Evolutionary conservation across 73 alveolate genomes (phyloP).

Genomic region (Effrenium voratum): DNA sequence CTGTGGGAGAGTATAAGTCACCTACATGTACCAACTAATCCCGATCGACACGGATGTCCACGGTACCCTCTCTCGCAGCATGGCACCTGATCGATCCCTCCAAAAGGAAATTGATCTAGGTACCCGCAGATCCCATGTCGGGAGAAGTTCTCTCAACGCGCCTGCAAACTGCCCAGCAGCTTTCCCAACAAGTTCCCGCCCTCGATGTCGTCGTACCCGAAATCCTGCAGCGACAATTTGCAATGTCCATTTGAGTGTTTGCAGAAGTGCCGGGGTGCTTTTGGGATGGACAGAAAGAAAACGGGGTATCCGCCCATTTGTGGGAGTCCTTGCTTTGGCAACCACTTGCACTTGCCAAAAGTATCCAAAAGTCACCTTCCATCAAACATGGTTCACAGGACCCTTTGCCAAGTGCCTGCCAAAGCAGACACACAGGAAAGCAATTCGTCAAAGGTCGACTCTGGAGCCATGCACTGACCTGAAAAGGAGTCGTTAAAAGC

Average conservation of each 20-base stretch:
- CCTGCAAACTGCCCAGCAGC: constrained; percentile 79
- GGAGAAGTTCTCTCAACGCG: too few relatives aligned
- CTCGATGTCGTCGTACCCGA: constrained; percentile 80
- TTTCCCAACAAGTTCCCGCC: constrained; percentile 83
- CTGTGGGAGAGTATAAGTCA: too few relatives aligned
- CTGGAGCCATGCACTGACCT: neutral
- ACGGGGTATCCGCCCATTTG: too few relatives aligned
- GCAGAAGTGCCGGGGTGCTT: neutral
- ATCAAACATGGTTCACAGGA: neutral
- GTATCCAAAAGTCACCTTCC: neutral
- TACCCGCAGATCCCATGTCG: too few relatives aligned
- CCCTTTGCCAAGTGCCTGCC: neutral
- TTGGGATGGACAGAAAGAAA: neutral
- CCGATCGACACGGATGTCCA: too few relatives aligned
- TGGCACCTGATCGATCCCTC: too few relatives aligned
- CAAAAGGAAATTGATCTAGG: too few relatives aligned
- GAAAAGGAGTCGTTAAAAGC: neutral
- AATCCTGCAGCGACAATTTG: neutral
- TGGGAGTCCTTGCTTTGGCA: too few relatives aligned
- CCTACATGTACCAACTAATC: too few relatives aligned
- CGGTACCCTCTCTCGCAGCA: too few relatives aligned
- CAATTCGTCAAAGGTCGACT: neutral
- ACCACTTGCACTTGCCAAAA: neutral
- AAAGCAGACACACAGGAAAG: neutral
- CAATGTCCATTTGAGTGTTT: neutral